Evolutionary conservation across 257 asterid species (phyloP), one percentile per base, ranked within the genome.

Genomic region (Primulina tabacum): DNA sequence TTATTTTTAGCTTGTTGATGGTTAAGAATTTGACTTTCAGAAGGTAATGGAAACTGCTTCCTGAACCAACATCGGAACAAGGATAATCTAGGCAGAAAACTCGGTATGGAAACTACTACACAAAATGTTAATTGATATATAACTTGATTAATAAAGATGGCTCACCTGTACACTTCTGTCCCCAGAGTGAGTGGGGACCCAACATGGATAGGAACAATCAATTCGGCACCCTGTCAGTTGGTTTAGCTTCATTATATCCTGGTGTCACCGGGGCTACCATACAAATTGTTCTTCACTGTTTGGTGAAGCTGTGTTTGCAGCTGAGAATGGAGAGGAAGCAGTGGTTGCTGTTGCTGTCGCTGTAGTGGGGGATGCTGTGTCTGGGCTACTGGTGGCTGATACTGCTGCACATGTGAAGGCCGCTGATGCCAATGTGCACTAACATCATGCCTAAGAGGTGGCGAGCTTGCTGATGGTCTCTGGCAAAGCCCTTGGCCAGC

Each of bases 101-200:
- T 50, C 33, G 64, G 71, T 65, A 32, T 28, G n/a, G 29, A 57
- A 60, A 62, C 33, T 71, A 63, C 59, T 69, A 29, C 8, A 57
- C 21, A 0, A 40, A 62, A 9, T 37, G 9, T 8, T 8, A 9
- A 55, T 50, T 24, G 56, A 40, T 29, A 40, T 29, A 17, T 35
- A 20, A 24, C 32, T 21, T 38, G 35, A 69, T 28, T 60, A 65
- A 73, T 55, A 14, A 68, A 68, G 65, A 65, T 71, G 68, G 26
- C 81, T 65, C 75, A 88, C 98, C 96, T 92, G 90, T 83, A 86
- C 95, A 86, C 70, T 63, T 77, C 73, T 63, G 78, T 78, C 82
- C 63, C 67, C 20, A 60, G 70, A 73, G 79, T 76, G 72, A 24
- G 26, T 76, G 82, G 75, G 53, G 72, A 81, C 77, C 81, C 65